Percentiles rank a stretch among this genome's conserved stretches.
Evolutionary conservation across 2,329 filamentous ascomycete species (phyloP).

Genomic region (Pseudonectria foliicola): DNA sequence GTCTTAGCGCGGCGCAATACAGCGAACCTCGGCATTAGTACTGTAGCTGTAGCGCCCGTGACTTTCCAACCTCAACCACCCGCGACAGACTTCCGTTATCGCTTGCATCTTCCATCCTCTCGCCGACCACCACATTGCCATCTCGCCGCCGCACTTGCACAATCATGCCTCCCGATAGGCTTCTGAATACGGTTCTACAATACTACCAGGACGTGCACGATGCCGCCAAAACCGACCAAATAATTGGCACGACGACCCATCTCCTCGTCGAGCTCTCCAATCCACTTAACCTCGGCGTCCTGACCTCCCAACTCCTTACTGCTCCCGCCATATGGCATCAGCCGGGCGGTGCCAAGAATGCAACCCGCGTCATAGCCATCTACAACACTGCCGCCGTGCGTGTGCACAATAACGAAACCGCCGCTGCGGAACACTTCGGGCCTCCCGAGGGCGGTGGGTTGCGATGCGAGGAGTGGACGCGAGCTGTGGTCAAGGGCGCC

Average conservation of each 20-base stretch:
- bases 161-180: constrained; percentile 58
- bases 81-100: constrained; percentile 11
- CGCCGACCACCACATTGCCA: constrained; percentile 1
- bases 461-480: constrained; percentile 46
- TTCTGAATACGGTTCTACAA: constrained; percentile 60
- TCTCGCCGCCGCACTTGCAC: constrained; percentile 6
- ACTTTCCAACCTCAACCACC: constrained; percentile 7
- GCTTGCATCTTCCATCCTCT: constrained; percentile 3
- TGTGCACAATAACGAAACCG: constrained; percentile 42
- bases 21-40: too few relatives aligned
- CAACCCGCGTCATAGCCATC: constrained; percentile 60
- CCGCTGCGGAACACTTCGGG: constrained; percentile 25
- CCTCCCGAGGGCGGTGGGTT: constrained; percentile 36
- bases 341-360: constrained; percentile 53
- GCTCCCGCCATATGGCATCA: constrained; percentile 64
- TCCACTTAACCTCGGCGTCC: constrained; percentile 64
- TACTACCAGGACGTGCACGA: constrained; percentile 49
- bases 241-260: constrained; percentile 59
- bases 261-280: constrained; percentile 65
- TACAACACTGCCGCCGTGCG: constrained; percentile 60
- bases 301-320: constrained; percentile 64
- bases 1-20: too few relatives aligned
- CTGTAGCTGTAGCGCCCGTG: too few relatives aligned
- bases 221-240: constrained; percentile 44
- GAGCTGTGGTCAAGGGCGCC: constrained; percentile 49